phyloP scores from a whole-genome alignment of 208 protist genomes.

The Crithidia acanthocephali region DNA sequence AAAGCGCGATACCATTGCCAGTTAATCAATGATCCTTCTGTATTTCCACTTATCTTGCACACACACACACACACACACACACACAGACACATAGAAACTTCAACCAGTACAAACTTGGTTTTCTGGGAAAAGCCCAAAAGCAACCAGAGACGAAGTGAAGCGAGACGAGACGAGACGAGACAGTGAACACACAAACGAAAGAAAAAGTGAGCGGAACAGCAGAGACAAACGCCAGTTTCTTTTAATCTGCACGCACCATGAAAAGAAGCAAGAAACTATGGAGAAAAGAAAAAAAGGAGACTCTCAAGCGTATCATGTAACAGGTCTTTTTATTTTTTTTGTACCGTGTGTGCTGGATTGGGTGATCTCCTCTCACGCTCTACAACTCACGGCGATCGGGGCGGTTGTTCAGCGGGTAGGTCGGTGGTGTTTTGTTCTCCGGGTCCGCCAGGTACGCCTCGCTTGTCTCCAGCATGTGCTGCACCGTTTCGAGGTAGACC shows the following conservation, averaged over 20 bases:
- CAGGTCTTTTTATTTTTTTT: constrained; percentile 3
- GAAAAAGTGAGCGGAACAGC: constrained; percentile 2
- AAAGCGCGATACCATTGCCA: not conserved
- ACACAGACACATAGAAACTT: not conserved
- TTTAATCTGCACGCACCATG: no score
- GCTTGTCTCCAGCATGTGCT: constrained; percentile 26
- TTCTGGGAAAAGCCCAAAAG: not conserved
- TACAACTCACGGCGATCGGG: constrained; percentile 15
- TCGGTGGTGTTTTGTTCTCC: constrained; percentile 29
- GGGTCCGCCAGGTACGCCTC: constrained; percentile 39
- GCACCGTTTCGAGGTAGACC: constrained; percentile 35
- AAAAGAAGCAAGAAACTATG: constrained; percentile 12
- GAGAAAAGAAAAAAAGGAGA: not conserved
- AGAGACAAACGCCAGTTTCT: no score
- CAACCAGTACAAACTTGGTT: no score
- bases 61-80: not conserved
- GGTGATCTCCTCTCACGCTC: no score
- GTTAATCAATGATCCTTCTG: not conserved
- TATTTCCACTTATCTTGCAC: not conserved
- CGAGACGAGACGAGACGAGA: not conserved
- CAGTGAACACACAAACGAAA: not conserved
- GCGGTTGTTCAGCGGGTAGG: constrained; percentile 19
- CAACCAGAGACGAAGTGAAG: not conserved
- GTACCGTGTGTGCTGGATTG: no score
- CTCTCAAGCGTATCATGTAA: not conserved